These are phyloP conservation scores for Ophiostoma fasciatum DNA, from an alignment of 2,329 filamentous ascomycete species.

Conservation along the genomic window DNA sequence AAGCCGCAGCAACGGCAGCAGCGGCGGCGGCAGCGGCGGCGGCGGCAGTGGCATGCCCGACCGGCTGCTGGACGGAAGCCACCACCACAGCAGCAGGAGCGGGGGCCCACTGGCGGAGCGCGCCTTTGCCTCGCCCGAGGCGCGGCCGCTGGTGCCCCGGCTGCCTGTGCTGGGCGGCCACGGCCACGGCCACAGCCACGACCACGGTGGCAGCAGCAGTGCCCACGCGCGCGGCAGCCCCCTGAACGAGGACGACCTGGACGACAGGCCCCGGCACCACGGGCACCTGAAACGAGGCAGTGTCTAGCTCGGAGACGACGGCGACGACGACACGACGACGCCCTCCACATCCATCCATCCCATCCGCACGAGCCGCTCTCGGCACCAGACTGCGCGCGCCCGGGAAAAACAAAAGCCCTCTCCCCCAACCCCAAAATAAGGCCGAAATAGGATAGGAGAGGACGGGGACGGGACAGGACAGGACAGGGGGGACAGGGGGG, in stretches of 20 bases:
- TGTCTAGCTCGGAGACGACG: too few relatives aligned
- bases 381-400: too few relatives aligned
- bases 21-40: slow-evolving; percentile 10
- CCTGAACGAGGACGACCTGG: slow-evolving; percentile 34
- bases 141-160: neutral
- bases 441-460: too few relatives aligned
- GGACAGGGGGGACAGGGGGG: too few relatives aligned
- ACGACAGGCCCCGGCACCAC: slow-evolving; percentile 20
- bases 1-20: slow-evolving; percentile 17
- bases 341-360: too few relatives aligned
- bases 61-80: neutral
- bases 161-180: slow-evolving; percentile 19
- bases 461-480: too few relatives aligned
- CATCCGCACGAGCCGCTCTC: too few relatives aligned
- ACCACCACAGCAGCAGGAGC: too few relatives aligned
- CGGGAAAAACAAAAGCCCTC: too few relatives aligned
- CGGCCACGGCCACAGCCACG: slow-evolving; percentile 11
- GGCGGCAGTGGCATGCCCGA: neutral
- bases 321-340: too few relatives aligned
- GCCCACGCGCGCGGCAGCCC: too few relatives aligned
- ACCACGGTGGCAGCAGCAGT: slow-evolving; percentile 15
- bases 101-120: slow-evolving; percentile 1
- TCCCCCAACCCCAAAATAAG: too few relatives aligned
- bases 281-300: slow-evolving; percentile 30
- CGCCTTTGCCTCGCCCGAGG: neutral